Conservation (phyloP, 2,329 filamentous ascomycete species). For the Emergomyces orientalis region DNA sequence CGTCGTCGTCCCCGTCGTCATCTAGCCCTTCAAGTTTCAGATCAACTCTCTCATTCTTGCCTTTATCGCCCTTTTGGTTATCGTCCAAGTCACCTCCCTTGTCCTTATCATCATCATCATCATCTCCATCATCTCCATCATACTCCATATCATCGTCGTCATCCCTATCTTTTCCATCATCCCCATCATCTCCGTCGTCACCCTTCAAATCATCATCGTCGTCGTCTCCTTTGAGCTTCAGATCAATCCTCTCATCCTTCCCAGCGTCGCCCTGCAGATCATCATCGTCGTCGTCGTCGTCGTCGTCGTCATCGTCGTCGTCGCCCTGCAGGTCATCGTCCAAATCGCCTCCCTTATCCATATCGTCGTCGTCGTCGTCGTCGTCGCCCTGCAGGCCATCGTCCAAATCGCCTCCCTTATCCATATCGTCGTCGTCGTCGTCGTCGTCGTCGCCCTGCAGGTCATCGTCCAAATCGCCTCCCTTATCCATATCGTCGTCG, state of each 20-base stretch:
- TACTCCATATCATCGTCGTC: background rate
- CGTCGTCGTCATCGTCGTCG: background rate
- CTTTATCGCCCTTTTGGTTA: background rate
- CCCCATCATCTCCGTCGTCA: background rate
- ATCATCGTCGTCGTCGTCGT: background rate
- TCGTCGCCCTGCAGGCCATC: background rate
- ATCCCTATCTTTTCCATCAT: background rate
- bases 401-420: background rate
- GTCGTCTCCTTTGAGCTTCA: no score
- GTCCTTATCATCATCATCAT: background rate
- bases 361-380: background rate
- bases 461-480: slow-evolving; percentile 1
- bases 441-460: background rate
- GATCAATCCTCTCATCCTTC: background rate
- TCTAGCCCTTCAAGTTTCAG: background rate
- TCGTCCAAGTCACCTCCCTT: background rate
- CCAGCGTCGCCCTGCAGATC: background rate
- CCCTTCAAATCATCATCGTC: background rate
- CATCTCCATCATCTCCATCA: background rate
- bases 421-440: background rate
- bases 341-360: background rate
- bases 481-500: background rate
- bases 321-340: background rate
- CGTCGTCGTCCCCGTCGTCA: background rate
- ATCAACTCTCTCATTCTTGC: background rate